Evolutionary conservation across 495 filamentous ascomycete species (phyloP), one percentile per base, ranked within the genome.

Genomic region (Penicillium samsonianum): DNA sequence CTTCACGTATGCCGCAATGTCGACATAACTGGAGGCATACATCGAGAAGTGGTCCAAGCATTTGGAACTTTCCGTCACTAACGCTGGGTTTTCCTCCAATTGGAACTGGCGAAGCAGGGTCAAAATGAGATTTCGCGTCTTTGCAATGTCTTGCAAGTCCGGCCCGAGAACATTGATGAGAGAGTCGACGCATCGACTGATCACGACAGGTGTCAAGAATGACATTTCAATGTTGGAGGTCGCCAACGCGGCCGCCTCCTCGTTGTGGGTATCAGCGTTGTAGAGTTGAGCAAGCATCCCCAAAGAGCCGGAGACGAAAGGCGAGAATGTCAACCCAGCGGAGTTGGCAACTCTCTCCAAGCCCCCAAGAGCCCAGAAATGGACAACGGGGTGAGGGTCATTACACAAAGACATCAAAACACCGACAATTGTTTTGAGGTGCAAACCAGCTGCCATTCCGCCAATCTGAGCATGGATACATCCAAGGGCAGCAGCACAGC

Each of bases 391-490:
- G 60, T 97, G 93, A n/a, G 94, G 90, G 66, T 99, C 94, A 63
- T 89, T 95, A 71, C 91, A 90, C 7, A 99, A 76, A 20, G 93
- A 97, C 90, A 97, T 93, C 20, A 99, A 73, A 33, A 99, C 91
- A 17, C 91, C 90, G 35, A 96, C 84, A 49, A 99, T 97, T 8
- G 90, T 96, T 74, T 97, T 98, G 14, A 99, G 77, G 69, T 99
- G 94, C 64, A 91, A 89, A n/a, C 92, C 91, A 50, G 94, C 94
- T 55, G 95, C 95, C 92, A 99, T 98, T 60, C 94, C 94, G 53
- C 94, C 94, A 30, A 98, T 89, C 68, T 96, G 90, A 2, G 91
- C 86, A 71, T 98, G 94, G 43, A 98, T 98, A 60, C 87, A 90
- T 14, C 93, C 94, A 54, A 99, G 76, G 33, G 94, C 91, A 76